Base-by-base conservation (phyloP, 208 protist species). In the Trypanosoma congolense region DNA sequence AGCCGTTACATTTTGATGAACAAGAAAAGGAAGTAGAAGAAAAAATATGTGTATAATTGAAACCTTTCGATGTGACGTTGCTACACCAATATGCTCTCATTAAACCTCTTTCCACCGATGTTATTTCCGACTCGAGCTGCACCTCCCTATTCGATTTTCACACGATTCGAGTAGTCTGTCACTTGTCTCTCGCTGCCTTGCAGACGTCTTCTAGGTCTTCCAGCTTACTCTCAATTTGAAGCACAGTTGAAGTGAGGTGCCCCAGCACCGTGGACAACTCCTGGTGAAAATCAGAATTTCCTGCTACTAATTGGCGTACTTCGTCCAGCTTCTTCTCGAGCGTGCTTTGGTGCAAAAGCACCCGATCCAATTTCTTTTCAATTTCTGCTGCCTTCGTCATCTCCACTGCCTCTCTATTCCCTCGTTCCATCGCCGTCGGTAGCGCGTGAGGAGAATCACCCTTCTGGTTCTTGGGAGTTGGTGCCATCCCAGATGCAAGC, bases 181-280 rank as follows among this genome's bases (percentile, higher is more conserved):
- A n/a, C n/a, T n/a, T n/a, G n/a, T 22, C 9, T 22, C 48, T 28
- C 4, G 22, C n/a, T 8, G 22, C 18, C 18, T 9, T 21, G 3
- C 22, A 46, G 14, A 66, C 56, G 30, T 93, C 77, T 1, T 56
- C 5, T 3, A 84, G 8, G 16, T 84, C 80, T 0, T 93, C 87
- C 9, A 88, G 22, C 49, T 84, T 87, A 63, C 60, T 74, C 35
- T 93, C 80, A 47, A 93, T 61, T 12, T 83, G 61, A 9, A 93
- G 55, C 48, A 93, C 56, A 14, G 80, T 79, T 10, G 75, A 65
- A 10, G 87, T 78, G 24, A 93, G 68, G 51, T 89, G 71, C 51
- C 83, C 81, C 10, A 93, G 62, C 18, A 93, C 67, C 2, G 72
- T 77, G 0, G 80, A 88, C 10, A 76, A 70, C 49, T 93, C 87